A percentile compares a stretch with the other conserved stretches of the same genome.
Conservation (phyloP, 345 rosid genomes). For the Garcia nutans region DNA sequence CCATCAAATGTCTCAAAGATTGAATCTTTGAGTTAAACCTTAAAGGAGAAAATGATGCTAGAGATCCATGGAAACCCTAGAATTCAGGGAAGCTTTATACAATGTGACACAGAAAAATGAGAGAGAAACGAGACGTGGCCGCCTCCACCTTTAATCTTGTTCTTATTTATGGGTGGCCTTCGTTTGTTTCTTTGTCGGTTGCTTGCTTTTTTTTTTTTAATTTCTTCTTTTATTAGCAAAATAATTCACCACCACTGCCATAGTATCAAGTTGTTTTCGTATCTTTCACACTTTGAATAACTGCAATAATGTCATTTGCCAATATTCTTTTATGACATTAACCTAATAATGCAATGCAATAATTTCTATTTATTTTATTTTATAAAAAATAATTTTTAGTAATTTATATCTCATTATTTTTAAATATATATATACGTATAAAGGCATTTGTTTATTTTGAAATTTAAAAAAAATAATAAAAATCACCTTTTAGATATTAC, state of each 20-base stretch:
- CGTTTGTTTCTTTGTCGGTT: constrained; percentile 10
- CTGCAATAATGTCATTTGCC: constrained; percentile 5
- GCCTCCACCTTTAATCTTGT: constrained; percentile 26
- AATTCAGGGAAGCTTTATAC: constrained; percentile 26
- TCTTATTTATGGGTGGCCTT: constrained; percentile 21
- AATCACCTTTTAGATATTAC: too few species aligned
- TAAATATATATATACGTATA: too few species aligned
- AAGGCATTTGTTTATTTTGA: too few species aligned
- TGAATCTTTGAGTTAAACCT: neutral
- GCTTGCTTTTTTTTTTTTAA: constrained; percentile 10
- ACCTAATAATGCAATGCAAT: too few species aligned
- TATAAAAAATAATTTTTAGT: too few species aligned
- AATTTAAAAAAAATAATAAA: too few species aligned
- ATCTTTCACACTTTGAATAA: neutral
- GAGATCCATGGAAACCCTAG: constrained; percentile 45
- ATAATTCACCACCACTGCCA: neutral
- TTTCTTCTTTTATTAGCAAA: neutral
- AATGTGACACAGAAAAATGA: constrained; percentile 6
- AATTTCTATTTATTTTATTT: too few species aligned
- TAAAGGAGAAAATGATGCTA: constrained; percentile 6
- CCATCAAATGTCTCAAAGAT: constrained; percentile 17
- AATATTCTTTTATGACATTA: constrained; percentile 8
- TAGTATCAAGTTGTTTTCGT: neutral
- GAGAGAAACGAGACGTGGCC: constrained; percentile 18
- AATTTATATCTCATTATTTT: too few species aligned